These are phyloP conservation scores for Solanum lycopersicoides DNA, from an alignment of 257 asterid species.

Conservation along the genomic window DNA sequence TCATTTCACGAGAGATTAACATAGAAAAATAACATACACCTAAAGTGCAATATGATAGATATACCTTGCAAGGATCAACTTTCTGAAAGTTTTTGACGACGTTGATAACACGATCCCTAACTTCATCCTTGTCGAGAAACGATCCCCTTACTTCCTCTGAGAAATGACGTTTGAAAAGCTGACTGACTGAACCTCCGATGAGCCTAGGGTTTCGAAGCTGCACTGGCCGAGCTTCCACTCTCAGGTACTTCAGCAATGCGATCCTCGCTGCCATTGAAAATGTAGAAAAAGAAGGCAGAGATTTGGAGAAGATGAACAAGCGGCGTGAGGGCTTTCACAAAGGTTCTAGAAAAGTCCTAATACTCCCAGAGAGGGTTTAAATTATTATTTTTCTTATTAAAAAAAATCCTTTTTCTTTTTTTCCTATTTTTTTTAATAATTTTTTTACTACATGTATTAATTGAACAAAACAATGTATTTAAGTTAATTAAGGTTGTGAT, in stretches of 20 bases:
- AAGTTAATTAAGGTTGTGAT: too few species aligned
- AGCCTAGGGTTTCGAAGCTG: background rate
- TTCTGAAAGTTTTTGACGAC: background rate
- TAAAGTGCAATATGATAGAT: background rate
- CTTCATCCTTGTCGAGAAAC: constrained; percentile 1
- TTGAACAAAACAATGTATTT: background rate
- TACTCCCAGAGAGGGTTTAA: background rate
- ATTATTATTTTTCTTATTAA: background rate
- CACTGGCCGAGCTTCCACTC: background rate
- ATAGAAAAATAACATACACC: background rate
- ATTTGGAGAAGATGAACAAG: background rate
- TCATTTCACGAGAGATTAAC: background rate
- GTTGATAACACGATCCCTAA: background rate
- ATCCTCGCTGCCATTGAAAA: background rate
- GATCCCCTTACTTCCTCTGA: background rate
- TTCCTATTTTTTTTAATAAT: too few species aligned
- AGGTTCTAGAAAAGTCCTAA: background rate
- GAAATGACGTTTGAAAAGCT: background rate
- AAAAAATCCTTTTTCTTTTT: background rate
- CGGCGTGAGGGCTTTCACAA: background rate
- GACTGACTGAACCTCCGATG: background rate
- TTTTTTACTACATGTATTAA: background rate
- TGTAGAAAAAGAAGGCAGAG: background rate
- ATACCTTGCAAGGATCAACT: background rate
- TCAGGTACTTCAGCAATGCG: background rate